Evolutionary conservation across 768 basidiomycete species (phyloP), one percentile per base, ranked within the genome.

Genomic region (Melanogaster broomeanus): DNA sequence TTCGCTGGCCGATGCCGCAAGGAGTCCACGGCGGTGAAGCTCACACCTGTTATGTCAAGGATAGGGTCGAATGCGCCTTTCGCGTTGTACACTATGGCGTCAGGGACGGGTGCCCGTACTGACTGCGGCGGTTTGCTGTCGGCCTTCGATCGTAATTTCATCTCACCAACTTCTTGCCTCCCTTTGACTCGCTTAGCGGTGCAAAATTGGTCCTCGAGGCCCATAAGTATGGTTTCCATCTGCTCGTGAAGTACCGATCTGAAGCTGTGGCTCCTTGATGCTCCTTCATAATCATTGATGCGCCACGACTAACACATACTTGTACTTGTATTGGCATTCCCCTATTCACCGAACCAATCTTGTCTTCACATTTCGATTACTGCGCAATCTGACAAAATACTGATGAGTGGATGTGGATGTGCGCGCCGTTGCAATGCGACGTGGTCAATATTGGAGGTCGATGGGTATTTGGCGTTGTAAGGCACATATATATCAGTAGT

Each of bases 81-180:
- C n/a, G 18, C 9, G 16, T 35, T 46, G 19, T 19, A 35, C 40
- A 50, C 51, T 43, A 48, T 47, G 49, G 46, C 40, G 19, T 16
- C 12, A 13, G 22, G 4, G 21, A 9, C 8, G 31, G 24, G 24
- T 28, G 16, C 27, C 15, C 41, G 13, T 28, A 16, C 24, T 42
- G 2, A n/a, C 27, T 41, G 24, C 22, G n/a, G 15, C 24, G 13
- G 7, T 42, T 41, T 24, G 13, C 28, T 27, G 38, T 24, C 24
- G 33, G 34, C 40, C 52, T 61, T 55, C 55, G 30, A 42, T 44
- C 25, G 28, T 7, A 21, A 38, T 24, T 22, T 12, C 4, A 22
- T 28, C 3, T 34, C 19, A 31, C 27, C 43, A 15, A n/a, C 38
- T 48, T 38, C 46, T 42, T 54, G 18, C 39, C 15, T 21, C 24